Base-by-base conservation (phyloP, 805 yeast genomes). In the Priceomyces haplophilus region DNA sequence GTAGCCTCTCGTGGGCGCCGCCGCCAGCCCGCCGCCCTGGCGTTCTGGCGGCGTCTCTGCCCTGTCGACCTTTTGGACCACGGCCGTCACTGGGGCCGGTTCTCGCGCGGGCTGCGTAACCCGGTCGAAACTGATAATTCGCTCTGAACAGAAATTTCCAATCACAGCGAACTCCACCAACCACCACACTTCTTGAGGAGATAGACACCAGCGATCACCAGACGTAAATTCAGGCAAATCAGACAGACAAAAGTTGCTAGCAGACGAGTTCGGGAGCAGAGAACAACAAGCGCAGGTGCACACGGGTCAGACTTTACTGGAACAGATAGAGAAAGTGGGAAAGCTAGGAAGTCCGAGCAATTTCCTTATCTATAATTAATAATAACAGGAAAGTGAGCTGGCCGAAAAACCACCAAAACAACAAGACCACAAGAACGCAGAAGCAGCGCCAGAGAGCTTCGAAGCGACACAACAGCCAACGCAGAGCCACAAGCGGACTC, bases 161-260 rank as follows among this genome's bases (percentile, higher is more conserved):
- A 36, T 36, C 39, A 36, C 13, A 21, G 29, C 17, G n/a, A 30
- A 36, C 31, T 36, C 31, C 39, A 25, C 39, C 35, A 13, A 36
- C 39, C 39, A 36, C 39, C 39, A 25, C 39, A 36, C 31, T 36
- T 36, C 39, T 36, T 35, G 35, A 18, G 23, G 37, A 34, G 35
- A 16, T 32, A 32, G 17, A 30, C 13, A 32, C n/a, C 13, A 32
- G 35, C 7, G 12, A 32, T 32, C 35, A 32, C 12, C 16, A 15
- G 15, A 32, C 12, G 35, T 10, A 15, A 7, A 35, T 7, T 21
- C n/a, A 12, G 19, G 8, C 4, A 19, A 32, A 32, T 16, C 24
- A 21, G 24, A 21, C 24, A 30, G 33, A 7, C 33, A 30, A 15
- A 30, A 6, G 17, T 30, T 8, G 8, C 6, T 21, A 21, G n/a